Conservation (phyloP, 2,329 filamentous ascomycete genomes). For the Sclerotinia trifoliorum region DNA sequence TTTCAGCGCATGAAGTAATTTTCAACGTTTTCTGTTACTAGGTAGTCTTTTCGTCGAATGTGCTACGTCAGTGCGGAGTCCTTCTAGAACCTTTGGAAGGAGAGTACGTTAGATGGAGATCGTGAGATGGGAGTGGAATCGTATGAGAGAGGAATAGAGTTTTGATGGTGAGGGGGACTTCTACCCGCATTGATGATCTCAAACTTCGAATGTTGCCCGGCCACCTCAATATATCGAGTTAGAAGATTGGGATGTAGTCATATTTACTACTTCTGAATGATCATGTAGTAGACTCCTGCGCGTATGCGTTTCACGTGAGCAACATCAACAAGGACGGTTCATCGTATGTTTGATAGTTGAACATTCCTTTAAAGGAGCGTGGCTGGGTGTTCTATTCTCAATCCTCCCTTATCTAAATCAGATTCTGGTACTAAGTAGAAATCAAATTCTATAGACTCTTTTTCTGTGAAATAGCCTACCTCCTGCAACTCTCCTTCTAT, state of each 20-base stretch:
- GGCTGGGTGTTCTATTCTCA: not conserved
- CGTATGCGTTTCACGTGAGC: not conserved
- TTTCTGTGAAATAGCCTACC: not conserved
- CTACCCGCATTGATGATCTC: not conserved
- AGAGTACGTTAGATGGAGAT: slow-evolving; percentile 2
- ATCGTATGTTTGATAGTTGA: not conserved
- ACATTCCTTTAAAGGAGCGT: not conserved
- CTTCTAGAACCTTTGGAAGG: slow-evolving; percentile 7
- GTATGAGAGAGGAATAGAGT: not conserved
- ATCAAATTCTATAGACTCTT: no score
- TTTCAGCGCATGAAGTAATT: slow-evolving; percentile 4
- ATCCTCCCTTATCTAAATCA: not conserved
- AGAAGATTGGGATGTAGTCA: not conserved
- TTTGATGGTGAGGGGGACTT: not conserved
- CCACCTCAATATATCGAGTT: slow-evolving; percentile 4
- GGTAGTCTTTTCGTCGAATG: not conserved
- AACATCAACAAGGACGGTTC: not conserved
- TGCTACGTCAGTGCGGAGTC: slow-evolving; percentile 14
- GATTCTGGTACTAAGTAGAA: no score
- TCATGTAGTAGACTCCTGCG: not conserved
- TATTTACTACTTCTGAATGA: not conserved
- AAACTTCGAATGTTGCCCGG: slow-evolving; percentile 2
- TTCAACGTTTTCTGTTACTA: not conserved
- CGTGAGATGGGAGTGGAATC: not conserved
- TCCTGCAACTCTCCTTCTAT: not conserved